Base-by-base conservation (phyloP, 441 rosid genomes). In the Populus hybrid region DNA sequence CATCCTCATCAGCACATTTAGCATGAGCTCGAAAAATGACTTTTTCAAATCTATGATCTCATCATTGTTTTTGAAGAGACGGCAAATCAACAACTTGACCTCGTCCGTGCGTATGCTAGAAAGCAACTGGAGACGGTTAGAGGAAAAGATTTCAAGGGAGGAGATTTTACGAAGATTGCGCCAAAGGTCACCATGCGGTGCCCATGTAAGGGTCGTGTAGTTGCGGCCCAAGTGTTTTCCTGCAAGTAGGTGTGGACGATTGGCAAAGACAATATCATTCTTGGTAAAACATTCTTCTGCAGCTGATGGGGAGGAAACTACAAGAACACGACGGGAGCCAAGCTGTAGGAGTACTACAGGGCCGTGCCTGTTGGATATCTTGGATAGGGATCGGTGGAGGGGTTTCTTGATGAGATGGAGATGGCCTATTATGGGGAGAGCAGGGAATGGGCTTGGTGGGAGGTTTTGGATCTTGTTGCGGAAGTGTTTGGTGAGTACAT, bases 1-100 rank as follows among this genome's bases (percentile, higher is more conserved):
- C 89, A 89, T 89, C 76, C 86, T 84, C 93, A 86, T 89, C 77
- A 86, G 80, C 23, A 82, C 72, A 40, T 88, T 90, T 20, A 86
- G 12, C 67, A 78, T 75, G 61, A 89, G 77, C 85, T 86, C 88
- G 30, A 80, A 88, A 71, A 89, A 75, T 0, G 71, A 53, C 0
- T 80, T 23, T 30, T 81, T 86, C 82, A 86, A 16, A 4, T 86
- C 78, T 50, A 84, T 75, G 53, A 50, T 53, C 6, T 34, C 70
- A 14, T 67, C 24, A 21, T 78, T 74, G 2, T 34, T 36, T 32
- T 74, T 28, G 3, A 65, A 77, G 6, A 86, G 77, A 32, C n/a
- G 59, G 7, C 26, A 74, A 0, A 84, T 24, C 69, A 87, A 67
- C 4, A 67, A 68, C 35, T 71, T 81, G 23, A 89, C 80, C 81